Evolutionary conservation across 192 early-diverging fungal genomes (phyloP).

Genomic region (Umbelopsis vinacea): DNA sequence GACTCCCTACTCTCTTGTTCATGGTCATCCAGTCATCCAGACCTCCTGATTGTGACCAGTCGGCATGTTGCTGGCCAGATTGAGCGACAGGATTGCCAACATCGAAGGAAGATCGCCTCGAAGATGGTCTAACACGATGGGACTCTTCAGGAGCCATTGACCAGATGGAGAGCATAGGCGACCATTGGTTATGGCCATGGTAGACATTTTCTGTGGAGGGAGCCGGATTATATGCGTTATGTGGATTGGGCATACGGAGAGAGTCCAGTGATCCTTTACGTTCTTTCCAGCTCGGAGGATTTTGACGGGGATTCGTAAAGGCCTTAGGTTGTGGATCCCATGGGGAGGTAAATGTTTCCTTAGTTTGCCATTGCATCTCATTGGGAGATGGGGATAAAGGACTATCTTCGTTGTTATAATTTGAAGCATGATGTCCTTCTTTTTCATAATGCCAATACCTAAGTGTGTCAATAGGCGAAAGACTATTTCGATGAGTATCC

Average conservation of each 20-base stretch:
- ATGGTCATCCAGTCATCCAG: not conserved
- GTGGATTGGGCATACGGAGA: not conserved
- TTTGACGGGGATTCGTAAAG: not conserved
- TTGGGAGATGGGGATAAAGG: not conserved
- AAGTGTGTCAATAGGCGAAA: not conserved
- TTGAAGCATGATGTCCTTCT: not conserved
- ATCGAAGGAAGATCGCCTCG: not conserved
- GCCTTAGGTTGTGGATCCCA: constrained; percentile 5
- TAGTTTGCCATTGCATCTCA: not conserved
- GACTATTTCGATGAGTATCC: not conserved
- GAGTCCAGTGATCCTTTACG: constrained; percentile 7
- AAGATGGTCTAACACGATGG: not conserved
- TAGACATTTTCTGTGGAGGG: not conserved
- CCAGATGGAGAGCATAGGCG: constrained; percentile 5
- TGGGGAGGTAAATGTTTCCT: not conserved
- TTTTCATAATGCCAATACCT: not conserved
- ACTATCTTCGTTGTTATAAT: not conserved
- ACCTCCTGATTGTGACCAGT: not conserved
- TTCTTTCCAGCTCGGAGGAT: not conserved
- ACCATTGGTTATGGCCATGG: not conserved
- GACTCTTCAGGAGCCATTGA: not conserved
- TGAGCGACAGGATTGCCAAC: not conserved
- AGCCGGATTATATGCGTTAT: not conserved
- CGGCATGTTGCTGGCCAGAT: not conserved
- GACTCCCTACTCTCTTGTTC: constrained; percentile 14